Conservation (phyloP, 73 alveolate species). For the Paramecium sonneborni region DNA sequence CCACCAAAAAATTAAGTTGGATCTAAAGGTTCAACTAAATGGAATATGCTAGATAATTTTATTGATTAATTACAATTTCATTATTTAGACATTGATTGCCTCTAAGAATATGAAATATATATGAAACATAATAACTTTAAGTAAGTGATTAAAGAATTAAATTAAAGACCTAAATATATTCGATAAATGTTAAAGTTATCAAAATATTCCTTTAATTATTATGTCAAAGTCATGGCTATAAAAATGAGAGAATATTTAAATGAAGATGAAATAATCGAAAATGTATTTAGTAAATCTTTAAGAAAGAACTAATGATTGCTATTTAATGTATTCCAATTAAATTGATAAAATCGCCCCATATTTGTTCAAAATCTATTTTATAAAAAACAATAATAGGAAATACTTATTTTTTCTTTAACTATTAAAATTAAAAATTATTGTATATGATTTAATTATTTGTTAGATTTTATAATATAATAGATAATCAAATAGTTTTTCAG, state of each 20-base stretch:
- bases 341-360: too few species aligned
- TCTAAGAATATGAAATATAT: not conserved
- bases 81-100: not conserved
- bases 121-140: not conserved
- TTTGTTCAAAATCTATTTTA: too few species aligned
- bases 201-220: not conserved
- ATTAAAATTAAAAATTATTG: too few species aligned
- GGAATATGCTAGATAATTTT: not conserved
- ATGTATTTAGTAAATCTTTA: not conserved
- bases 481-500: too few species aligned
- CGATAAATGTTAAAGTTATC: not conserved
- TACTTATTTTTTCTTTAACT: too few species aligned
- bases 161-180: not conserved
- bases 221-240: not conserved
- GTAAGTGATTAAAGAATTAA: not conserved
- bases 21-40: not conserved
- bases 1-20: not conserved
- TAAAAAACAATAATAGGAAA: too few species aligned
- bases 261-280: not conserved
- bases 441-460: too few species aligned
- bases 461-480: too few species aligned
- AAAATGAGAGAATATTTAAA: not conserved
- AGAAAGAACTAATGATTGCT: not conserved
- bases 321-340: not conserved
- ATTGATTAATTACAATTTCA: not conserved